Base-by-base conservation (phyloP, 2,329 filamentous ascomycete genomes). In the Gaeumannomyces tritici region DNA sequence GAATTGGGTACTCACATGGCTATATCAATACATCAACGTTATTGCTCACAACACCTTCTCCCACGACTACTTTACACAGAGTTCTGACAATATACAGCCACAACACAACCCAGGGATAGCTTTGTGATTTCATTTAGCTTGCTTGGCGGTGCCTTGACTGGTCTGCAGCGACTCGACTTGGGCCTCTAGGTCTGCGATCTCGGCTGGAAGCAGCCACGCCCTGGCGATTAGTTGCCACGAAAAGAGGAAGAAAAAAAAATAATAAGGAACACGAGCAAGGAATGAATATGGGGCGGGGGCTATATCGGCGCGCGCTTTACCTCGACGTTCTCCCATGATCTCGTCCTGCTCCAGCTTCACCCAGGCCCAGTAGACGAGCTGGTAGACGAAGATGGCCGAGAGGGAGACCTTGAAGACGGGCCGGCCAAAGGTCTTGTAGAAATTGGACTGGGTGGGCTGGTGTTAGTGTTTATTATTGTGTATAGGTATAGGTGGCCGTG, bases 311-410 rank as follows among this genome's bases (percentile, higher is more conserved):
- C n/a, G n/a, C n/a, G n/a, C n/a, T n/a, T n/a, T 69, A 88, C 86
- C 81, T 67, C 82, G 75, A 67, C 83, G 83, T 57, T 85, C 78
- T 26, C 77, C 76, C 70, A 82, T 85, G 63, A 83, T 78, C 75
- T 95, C 90, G 62, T 90, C 81, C 42, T 83, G 82, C 73, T 93
- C 90, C 60, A 93, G 79, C 74, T 88, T 90, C 51, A 84, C 72
- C 90, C 90, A 95, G 18, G 76, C 77, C 77, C 84, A 91, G 75
- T 93, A 93, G 18, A 82, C 74, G n/a, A 89, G 69, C 74, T 95
- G 90, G 73, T 93, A 95, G 2, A 87, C 89, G 70, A 91, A 86
- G 62, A 92, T 82, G 62, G 90, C 89, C 70, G 89, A 81, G 51
- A 93, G 80, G 66, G 91, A 83, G 62, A 86, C 86, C 76, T 92